Conservation (phyloP, 495 filamentous ascomycete species). For the Saxispiralis lemnorum region DNA sequence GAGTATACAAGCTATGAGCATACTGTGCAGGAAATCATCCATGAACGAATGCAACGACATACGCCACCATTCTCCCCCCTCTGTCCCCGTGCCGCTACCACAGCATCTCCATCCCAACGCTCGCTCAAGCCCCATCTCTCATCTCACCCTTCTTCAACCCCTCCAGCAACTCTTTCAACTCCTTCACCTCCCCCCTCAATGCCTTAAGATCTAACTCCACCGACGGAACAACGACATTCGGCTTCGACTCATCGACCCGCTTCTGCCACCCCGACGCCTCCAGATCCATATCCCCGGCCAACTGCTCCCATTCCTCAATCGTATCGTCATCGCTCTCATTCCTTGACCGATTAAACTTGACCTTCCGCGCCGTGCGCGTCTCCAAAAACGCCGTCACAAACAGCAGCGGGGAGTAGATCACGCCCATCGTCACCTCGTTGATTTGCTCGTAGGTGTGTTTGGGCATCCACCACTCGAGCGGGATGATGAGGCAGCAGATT, state of each 20-base stretch:
- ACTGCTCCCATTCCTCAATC: slow-evolving; percentile 83
- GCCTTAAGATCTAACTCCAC: slow-evolving; percentile 50
- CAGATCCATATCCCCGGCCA: slow-evolving; percentile 52
- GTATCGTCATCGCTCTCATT: slow-evolving; percentile 85
- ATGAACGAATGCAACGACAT: too few species aligned
- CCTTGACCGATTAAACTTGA: slow-evolving; percentile 51
- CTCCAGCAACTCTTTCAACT: slow-evolving; percentile 45
- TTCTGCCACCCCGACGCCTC: slow-evolving; percentile 66
- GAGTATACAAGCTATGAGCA: too few species aligned
- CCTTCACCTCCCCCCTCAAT: slow-evolving; percentile 49
- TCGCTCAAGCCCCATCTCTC: slow-evolving; percentile 6
- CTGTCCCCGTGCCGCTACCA: too few species aligned
- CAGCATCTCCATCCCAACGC: neutral
- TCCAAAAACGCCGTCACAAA: slow-evolving; percentile 64
- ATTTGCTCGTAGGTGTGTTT: slow-evolving; percentile 49
- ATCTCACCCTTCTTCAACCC: slow-evolving; percentile 19
- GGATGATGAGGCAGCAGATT: slow-evolving; percentile 56
- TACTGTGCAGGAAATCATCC: too few species aligned
- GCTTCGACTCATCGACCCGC: slow-evolving; percentile 50
- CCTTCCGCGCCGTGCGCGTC: slow-evolving; percentile 44
- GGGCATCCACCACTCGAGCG: slow-evolving; percentile 91
- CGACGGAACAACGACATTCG: slow-evolving; percentile 57
- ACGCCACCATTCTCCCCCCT: too few species aligned
- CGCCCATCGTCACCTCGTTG: slow-evolving; percentile 73
- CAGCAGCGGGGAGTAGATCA: slow-evolving; percentile 72